Evolutionary conservation across 2,329 filamentous ascomycete species (phyloP), one percentile per base, ranked within the genome.

Genomic region (Xylaria sp.): DNA sequence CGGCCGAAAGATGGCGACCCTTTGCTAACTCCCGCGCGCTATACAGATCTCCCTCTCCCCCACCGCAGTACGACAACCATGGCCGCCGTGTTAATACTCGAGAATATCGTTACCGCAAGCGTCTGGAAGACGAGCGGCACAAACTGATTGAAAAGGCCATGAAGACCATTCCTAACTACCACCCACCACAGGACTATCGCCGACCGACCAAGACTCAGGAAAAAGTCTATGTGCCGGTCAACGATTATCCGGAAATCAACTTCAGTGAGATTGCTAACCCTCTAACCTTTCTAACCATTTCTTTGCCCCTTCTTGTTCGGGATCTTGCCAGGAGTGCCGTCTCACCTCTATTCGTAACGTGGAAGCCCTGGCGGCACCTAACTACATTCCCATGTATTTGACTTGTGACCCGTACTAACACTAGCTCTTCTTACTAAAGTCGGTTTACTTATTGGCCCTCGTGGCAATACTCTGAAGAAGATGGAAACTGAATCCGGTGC

Each of bases 221-320:
- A 87, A 99, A 99, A 87, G 96, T 99, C 92, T 99, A 99, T 81
- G 96, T 99, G 81, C 96, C 96, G 81, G 96, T 99, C 85, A 99
- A 99, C 89, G 96, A 99, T 83, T 99, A 99, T 82, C 96, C 96
- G 87, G 96, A 99, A 83, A 98, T 99, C 90, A 99, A 99, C 91
- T 99, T 99, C 93, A 99, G 96, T 99, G 97, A 95, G 95, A 95
- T 96, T 94, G 91, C 94, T 97, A 97, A 97, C 93, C 94, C 93
- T 94, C 89, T 90, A 91, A 92, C 89, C 85, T 81, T 86, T 87
- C 89, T 92, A 90, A 92, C 84, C 82, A 84, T 83, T 74, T 78
- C 76, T 73, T 73, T 76, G 62, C 71, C 75, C 75, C 72, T 77
- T 78, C 71, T 75, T 74, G 73, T 75, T 77, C 82, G 79, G 81